Evolutionary conservation across 768 basidiomycete genomes (phyloP), one percentile per base, ranked within the genome.

Genomic region (Tylopilus felleus): DNA sequence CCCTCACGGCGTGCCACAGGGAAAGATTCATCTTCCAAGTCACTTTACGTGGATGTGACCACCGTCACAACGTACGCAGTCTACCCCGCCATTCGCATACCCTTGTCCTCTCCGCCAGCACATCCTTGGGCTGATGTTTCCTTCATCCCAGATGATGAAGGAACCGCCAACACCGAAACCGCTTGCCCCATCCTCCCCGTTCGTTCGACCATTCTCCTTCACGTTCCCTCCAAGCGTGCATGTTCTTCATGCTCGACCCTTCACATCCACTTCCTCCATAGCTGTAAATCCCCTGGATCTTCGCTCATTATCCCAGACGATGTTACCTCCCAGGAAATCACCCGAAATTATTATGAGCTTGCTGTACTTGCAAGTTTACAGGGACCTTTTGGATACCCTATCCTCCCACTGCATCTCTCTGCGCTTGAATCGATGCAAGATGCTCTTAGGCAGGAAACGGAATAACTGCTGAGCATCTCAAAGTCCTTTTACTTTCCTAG

Each of bases 291-390:
- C 3, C 63, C 64, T 1, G 67, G 64, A 31, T 81, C 79, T 21
- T 73, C 75, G 31, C 66, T 63, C 33, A 63, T 55, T n/a, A 60
- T 60, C 43, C 52, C 66, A 39, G 73, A 75, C 36, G 63, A 67
- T n/a, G 64, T 66, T 49, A 70, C 67, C 46, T 64, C 70, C 56
- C 62, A 70, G 23, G 89, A 90, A 50, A 78, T 92, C 61, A 80
- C 85, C 17, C 75, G 70, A 41, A 91, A 83, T 63, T 91, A 79
- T 62, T 77, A 88, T 60, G 86, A 87, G 54, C 78, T 93, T 17
- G 75, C 83, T 2, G 77, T 89, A 27, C 79, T 92, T 10, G 77
- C 83, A 47, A 62, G 58, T 38, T 46, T 68, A 31, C 71, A 71
- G 66, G 75, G 74, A 56, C 71, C 81, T 44, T 75, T 71, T 27